Conservation (phyloP, 306 rosid species). For the Cyamopsis tetragonoloba region DNA sequence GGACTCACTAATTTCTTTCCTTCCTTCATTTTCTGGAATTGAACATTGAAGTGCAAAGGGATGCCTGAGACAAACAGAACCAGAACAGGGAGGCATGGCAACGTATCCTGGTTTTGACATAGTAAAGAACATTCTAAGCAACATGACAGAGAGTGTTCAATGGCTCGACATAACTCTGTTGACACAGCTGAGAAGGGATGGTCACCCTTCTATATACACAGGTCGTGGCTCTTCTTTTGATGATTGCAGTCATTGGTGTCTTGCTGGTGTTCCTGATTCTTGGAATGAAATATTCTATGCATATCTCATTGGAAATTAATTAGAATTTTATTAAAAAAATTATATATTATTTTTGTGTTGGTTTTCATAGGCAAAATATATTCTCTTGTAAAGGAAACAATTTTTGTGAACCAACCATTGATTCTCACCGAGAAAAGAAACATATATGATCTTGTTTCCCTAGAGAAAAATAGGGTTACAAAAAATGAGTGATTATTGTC, state of each 20-base stretch:
- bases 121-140: slow-evolving; percentile 43
- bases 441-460: no score
- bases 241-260: slow-evolving; percentile 81
- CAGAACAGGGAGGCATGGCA: slow-evolving; percentile 31
- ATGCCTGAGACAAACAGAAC: slow-evolving; percentile 40
- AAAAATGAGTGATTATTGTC: no score
- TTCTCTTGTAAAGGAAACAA: no score
- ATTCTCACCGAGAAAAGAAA: no score
- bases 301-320: slow-evolving; percentile 22
- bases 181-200: slow-evolving; percentile 66
- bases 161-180: slow-evolving; percentile 61
- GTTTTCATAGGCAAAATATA: no score
- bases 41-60: slow-evolving; percentile 14
- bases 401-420: no score
- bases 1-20: not conserved
- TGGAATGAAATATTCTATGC: slow-evolving; percentile 74
- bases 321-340: not conserved
- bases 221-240: slow-evolving; percentile 26
- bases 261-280: slow-evolving; percentile 67
- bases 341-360: not conserved
- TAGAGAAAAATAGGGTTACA: no score
- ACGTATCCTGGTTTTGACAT: slow-evolving; percentile 39
- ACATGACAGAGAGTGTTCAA: slow-evolving; percentile 30
- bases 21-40: not conserved
- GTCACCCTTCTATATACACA: slow-evolving; percentile 66